These are phyloP conservation scores for Leccinum barrowsii DNA, from an alignment of 768 basidiomycete species.

Conservation along the genomic window DNA sequence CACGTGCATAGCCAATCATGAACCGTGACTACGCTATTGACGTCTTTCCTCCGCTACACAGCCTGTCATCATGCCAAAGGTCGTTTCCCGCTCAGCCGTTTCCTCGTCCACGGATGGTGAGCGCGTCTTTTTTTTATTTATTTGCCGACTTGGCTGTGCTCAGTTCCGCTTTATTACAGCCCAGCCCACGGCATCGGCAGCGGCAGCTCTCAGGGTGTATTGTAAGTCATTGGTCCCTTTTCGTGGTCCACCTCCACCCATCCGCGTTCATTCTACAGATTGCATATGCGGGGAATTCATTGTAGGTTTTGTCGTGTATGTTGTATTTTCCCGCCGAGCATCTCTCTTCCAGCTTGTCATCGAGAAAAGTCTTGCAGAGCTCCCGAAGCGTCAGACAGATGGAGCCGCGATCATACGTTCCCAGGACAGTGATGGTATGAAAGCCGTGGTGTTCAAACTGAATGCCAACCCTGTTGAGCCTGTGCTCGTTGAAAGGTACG, in stretches of 20 bases:
- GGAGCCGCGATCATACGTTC: constrained; percentile 76
- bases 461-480: constrained; percentile 71
- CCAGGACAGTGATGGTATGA: constrained; percentile 53
- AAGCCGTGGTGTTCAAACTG: constrained; percentile 80
- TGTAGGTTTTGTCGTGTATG: constrained; percentile 42
- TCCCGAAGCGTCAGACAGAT: constrained; percentile 75
- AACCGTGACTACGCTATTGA: not conserved
- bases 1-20: constrained; percentile 23
- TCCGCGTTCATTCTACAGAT: constrained; percentile 42
- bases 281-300: constrained; percentile 89
- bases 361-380: constrained; percentile 64
- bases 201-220: constrained; percentile 75
- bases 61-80: constrained; percentile 71
- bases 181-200: constrained; percentile 74
- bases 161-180: constrained; percentile 39
- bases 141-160: not conserved
- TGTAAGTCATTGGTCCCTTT: constrained; percentile 46
- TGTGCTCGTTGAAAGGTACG: constrained; percentile 76
- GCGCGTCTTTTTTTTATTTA: constrained; percentile 9
- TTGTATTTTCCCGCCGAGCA: constrained; percentile 1
- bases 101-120: constrained; percentile 85
- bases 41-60: not conserved
- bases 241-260: constrained; percentile 4
- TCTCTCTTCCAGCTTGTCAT: constrained; percentile 61
- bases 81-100: constrained; percentile 83